These are phyloP conservation scores for Microdochium trichocladiopsis DNA, from an alignment of 2,329 filamentous ascomycete species.

Conservation along the genomic window DNA sequence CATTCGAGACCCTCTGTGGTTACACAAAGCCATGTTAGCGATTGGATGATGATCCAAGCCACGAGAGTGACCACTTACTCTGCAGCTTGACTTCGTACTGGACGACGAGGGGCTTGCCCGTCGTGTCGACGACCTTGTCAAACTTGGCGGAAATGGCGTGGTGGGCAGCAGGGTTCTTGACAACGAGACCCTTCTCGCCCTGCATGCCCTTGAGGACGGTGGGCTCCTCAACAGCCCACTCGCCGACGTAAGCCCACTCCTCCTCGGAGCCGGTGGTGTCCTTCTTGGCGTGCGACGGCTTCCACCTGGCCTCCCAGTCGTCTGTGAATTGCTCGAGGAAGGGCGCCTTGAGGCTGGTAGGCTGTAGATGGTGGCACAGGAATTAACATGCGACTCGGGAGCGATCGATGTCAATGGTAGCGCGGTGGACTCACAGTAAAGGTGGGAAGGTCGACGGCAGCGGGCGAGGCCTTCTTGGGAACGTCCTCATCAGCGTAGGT, in stretches of 20 bases:
- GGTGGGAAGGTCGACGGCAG: conserved; percentile 61
- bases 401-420: neutral
- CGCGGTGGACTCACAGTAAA: conserved; percentile 67
- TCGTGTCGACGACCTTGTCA: conserved; percentile 92
- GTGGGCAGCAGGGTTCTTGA: conserved; percentile 97
- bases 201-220: conserved; percentile 83
- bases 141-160: conserved; percentile 99
- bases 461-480: conserved; percentile 36
- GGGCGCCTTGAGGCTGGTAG: conserved; percentile 78
- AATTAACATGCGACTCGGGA: neutral
- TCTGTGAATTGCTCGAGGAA: conserved; percentile 99
- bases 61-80: conserved; percentile 50
- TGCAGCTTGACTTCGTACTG: conserved; percentile 99
- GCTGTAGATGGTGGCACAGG: conserved; percentile 43
- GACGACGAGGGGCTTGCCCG: conserved; percentile 92
- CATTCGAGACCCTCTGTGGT: conserved; percentile 81
- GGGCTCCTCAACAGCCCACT: conserved; percentile 96
- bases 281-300: conserved; percentile 95
- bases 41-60: conserved; percentile 3
- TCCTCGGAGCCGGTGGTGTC: conserved; percentile 71
- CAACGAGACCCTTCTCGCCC: conserved; percentile 91
- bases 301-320: conserved; percentile 91
- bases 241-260: conserved; percentile 96
- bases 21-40: conserved; percentile 20
- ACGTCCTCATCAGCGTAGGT: conserved; percentile 61